Evolutionary conservation across 2,329 filamentous ascomycete genomes (phyloP), one percentile per base, ranked within the genome.

Genomic region (Dactylonectria estremocensis): DNA sequence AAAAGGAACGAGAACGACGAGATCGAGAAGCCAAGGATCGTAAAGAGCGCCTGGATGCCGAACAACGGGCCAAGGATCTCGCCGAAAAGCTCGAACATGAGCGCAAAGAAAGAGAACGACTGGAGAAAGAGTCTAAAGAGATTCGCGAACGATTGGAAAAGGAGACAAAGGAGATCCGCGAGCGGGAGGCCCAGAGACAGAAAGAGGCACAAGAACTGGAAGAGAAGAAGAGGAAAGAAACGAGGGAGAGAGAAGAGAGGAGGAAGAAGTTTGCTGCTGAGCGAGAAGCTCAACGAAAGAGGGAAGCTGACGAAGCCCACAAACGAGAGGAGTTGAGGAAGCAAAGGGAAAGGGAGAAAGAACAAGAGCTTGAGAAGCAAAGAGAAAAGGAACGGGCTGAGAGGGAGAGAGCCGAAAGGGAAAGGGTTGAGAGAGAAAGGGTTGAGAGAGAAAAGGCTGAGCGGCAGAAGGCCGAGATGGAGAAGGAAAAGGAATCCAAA

Each of bases 51-150:
- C 61, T 77, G n/a, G 75, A 80, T 20, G 75, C 71, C 52, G 75
- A 76, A 65, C 69, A 72, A 55, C 66, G 74, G 52, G 68, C 77
- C 58, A 77, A 76, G 55, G 78, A 80, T 11, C 56, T 78, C 13
- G 71, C 75, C 75, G 55, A 83, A 81, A 81, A 81, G 60, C 76
- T 80, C 22, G 81, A 82, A 55, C 71, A 79, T 28, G 82, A 81
- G 57, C 79, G 73, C 37, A 80, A 77, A 43, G 82, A 84, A 55
- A 80, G 81, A 70, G 80, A 83, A 65, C 83, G 83, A 63, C 74
- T 82, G 10, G 83, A 85, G 66, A 86, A 85, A 73, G 85, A 82
- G 77, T 75, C 76, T 24, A 78, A 74, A 61, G 81, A 83, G 63
- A 71, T 73, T 11, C 77, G 76, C 40, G 75, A 79, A 65, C 74